Conservation (phyloP, 2,329 filamentous ascomycete genomes). For the Pseudocercospora pini-densiflorae region DNA sequence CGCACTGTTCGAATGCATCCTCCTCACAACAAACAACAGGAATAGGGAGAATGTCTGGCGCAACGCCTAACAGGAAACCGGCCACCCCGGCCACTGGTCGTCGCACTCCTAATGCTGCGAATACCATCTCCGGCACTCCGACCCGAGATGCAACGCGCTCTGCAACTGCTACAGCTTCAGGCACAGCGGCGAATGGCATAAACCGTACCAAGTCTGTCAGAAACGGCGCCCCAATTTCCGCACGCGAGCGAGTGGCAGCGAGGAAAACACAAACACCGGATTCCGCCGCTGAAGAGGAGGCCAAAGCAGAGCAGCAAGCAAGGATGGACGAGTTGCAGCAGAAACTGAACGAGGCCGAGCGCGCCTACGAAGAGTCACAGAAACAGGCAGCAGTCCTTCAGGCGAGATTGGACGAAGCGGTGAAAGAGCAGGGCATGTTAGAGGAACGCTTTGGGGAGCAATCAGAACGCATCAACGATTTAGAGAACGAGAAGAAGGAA, state of each 20-base stretch:
- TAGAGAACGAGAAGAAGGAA: conserved; percentile 86
- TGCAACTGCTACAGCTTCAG: conserved; percentile 16
- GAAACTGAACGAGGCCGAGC: conserved; percentile 81
- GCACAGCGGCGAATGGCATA: conserved; percentile 27
- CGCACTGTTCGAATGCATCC: background rate
- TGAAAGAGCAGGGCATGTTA: conserved; percentile 79
- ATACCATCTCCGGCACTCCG: conserved; percentile 14
- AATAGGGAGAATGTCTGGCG: conserved; percentile 13
- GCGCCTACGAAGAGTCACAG: conserved; percentile 67
- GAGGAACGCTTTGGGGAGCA: conserved; percentile 88
- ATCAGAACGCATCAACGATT: conserved; percentile 78
- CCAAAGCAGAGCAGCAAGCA: conserved; percentile 77
- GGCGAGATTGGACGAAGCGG: conserved; percentile 80
- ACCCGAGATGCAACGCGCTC: conserved; percentile 21
- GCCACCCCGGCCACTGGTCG: conserved; percentile 23
- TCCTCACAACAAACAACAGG: background rate
- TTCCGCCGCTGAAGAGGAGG: conserved; percentile 60
- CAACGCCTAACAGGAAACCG: conserved; percentile 29
- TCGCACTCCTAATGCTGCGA: conserved; percentile 24
- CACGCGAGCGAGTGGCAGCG: conserved; percentile 72
- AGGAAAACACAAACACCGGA: conserved; percentile 51
- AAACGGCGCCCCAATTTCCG: conserved; percentile 68
- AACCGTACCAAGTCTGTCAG: conserved; percentile 65
- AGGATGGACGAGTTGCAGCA: conserved; percentile 84
- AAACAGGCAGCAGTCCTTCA: conserved; percentile 87